Percentiles rank a stretch among this genome's conserved stretches.
Evolutionary conservation across 306 rosid species (phyloP).

Genomic region (Luffa acutangula): DNA sequence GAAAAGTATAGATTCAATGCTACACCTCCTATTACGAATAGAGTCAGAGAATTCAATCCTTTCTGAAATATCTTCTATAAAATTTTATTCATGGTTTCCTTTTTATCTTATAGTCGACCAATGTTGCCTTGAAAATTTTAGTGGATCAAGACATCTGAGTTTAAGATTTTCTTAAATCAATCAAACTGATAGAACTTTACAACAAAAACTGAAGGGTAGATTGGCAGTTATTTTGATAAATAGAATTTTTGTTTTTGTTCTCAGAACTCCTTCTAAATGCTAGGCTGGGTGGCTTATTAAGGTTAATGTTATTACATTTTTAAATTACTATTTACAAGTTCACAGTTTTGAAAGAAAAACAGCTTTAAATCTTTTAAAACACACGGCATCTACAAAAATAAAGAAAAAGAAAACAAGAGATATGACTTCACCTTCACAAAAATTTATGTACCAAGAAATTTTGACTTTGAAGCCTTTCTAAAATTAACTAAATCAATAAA

Average conservation of each 20-base stretch:
- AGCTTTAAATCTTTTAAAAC: too few species aligned
- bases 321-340: too few species aligned
- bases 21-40: not conserved
- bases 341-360: too few species aligned
- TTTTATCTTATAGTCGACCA: not conserved
- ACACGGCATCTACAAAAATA: too few species aligned
- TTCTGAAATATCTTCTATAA: not conserved
- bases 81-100: not conserved
- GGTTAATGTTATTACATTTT: too few species aligned
- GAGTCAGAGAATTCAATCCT: not conserved
- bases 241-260: too few species aligned
- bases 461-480: not conserved
- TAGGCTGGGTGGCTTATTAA: too few species aligned
- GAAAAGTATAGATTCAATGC: not conserved
- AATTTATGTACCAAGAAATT: not conserved
- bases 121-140: not conserved
- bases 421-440: too few species aligned
- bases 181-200: not conserved
- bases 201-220: not conserved
- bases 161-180: not conserved
- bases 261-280: too few species aligned
- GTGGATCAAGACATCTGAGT: not conserved
- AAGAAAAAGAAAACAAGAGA: too few species aligned
- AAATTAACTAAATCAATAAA: not conserved
- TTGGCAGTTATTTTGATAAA: too few species aligned